A percentile compares a stretch with the other conserved stretches of the same genome.
Conservation (phyloP, 2,329 filamentous ascomycete genomes). For the Colletotrichum lini region DNA sequence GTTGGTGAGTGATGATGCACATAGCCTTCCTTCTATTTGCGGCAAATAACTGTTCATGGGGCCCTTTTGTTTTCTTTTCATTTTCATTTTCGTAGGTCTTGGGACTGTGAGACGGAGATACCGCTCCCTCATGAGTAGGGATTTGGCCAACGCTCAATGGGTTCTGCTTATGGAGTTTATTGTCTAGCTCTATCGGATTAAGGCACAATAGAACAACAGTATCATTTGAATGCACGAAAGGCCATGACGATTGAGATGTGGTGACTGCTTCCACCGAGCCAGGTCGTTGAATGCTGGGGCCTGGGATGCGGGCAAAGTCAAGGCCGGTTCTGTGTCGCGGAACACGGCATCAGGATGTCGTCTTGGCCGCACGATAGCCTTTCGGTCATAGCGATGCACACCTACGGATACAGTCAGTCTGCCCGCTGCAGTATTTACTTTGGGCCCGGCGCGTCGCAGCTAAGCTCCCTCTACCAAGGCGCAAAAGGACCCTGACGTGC, state of each 20-base stretch:
- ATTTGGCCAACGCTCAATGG: conserved; percentile 4
- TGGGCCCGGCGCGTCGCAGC: too few relatives aligned
- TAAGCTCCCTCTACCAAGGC: neutral
- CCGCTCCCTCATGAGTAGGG: conserved; percentile 8
- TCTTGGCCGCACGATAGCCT: neutral
- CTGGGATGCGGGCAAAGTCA: neutral
- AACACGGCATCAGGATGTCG: neutral
- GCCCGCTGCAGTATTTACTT: neutral
- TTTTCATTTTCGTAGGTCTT: neutral
- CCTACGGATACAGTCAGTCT: too few relatives aligned
- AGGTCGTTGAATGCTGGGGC: neutral
- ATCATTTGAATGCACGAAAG: too few relatives aligned
- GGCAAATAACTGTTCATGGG: conserved; percentile 19
- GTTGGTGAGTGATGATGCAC: conserved; percentile 1
- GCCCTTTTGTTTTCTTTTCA: neutral
- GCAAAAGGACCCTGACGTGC: neutral
- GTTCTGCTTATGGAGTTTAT: conserved; percentile 9
- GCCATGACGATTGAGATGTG: neutral
- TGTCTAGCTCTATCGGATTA: neutral
- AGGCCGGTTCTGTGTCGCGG: neutral
- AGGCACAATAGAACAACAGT: neutral
- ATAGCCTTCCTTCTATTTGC: neutral
- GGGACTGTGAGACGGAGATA: conserved; percentile 23
- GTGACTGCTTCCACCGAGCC: too few relatives aligned
- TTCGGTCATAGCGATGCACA: neutral